Conservation (phyloP, 1,139 yeast species). For the Suhomyces guaymorum region DNA sequence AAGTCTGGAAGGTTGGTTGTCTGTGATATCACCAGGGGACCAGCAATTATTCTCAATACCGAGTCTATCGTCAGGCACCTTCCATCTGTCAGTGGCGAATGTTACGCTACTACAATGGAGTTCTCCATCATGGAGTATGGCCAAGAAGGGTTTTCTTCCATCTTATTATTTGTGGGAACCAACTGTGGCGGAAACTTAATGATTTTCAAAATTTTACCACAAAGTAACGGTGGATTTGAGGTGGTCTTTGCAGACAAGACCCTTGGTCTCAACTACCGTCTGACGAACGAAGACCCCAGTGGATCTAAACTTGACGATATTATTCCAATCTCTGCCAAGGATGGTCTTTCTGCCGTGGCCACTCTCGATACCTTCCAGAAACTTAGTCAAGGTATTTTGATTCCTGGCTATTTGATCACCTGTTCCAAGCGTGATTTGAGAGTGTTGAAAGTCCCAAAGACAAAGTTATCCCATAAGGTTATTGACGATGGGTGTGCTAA, state of each 20-base stretch:
- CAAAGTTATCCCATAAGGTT: conserved; percentile 63
- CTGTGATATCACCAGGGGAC: conserved; percentile 78
- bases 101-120: conserved; percentile 61
- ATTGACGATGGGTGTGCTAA: conserved; percentile 64
- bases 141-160: conserved; percentile 67
- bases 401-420: conserved; percentile 63
- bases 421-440: conserved; percentile 65
- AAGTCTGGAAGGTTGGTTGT: conserved; percentile 72
- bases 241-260: conserved; percentile 57
- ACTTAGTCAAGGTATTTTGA: conserved; percentile 60
- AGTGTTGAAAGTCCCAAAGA: conserved; percentile 59
- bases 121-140: conserved; percentile 71
- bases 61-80: conserved; percentile 45
- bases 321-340: conserved; percentile 56
- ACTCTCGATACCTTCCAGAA: conserved; percentile 57
- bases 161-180: conserved; percentile 77
- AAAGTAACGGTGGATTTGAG: conserved; percentile 64
- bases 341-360: conserved; percentile 69
- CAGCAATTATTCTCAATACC: conserved; percentile 65
- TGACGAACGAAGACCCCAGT: conserved; percentile 40
- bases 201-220: conserved; percentile 69
- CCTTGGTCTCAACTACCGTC: conserved; percentile 40
- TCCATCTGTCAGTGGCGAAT: conserved; percentile 36
- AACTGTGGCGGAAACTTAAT: conserved; percentile 69
- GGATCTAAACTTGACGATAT: conserved; percentile 55